Percentiles rank a stretch among this genome's conserved stretches.
phyloP scores from a whole-genome alignment of 495 filamentous ascomycete species.

The Penicillium waksmanii region DNA sequence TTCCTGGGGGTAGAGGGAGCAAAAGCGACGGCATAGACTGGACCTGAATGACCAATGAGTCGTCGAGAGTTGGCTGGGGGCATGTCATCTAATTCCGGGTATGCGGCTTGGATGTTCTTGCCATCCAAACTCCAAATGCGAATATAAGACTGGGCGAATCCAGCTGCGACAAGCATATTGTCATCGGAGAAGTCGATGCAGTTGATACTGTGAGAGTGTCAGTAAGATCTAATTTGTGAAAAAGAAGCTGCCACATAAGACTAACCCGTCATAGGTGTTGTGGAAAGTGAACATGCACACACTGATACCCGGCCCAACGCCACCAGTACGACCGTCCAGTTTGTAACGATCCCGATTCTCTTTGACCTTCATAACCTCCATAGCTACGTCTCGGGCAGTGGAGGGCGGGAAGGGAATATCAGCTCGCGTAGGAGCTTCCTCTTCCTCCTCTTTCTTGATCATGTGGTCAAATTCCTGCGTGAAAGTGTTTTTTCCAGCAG shows the following conservation, averaged over 20 bases:
- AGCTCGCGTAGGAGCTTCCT: slow-evolving; percentile 75
- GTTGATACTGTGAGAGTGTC: slow-evolving; percentile 64
- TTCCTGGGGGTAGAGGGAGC: slow-evolving; percentile 70
- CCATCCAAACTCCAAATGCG: slow-evolving; percentile 90
- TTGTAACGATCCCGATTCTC: slow-evolving; percentile 89
- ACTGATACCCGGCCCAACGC: slow-evolving; percentile 77
- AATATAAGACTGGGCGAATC: slow-evolving; percentile 91
- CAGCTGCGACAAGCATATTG: slow-evolving; percentile 78
- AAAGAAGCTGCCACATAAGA: slow-evolving; percentile 5
- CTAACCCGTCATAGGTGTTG: slow-evolving; percentile 87
- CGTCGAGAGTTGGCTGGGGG: slow-evolving; percentile 71
- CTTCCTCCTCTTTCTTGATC: slow-evolving; percentile 89
- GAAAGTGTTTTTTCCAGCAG: slow-evolving; percentile 63
- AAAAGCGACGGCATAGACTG: slow-evolving; percentile 88
- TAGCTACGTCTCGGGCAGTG: slow-evolving; percentile 81
- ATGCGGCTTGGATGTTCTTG: slow-evolving; percentile 57
- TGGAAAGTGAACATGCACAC: slow-evolving; percentile 97
- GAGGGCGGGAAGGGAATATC: slow-evolving; percentile 86
- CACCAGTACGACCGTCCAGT: slow-evolving; percentile 78
- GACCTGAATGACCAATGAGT: slow-evolving; percentile 87
- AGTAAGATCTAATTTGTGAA: slow-evolving; percentile 17
- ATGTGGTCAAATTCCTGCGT: slow-evolving; percentile 78
- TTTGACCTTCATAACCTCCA: slow-evolving; percentile 93
- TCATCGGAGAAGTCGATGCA: slow-evolving; percentile 94
- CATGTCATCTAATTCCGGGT: slow-evolving; percentile 42